phyloP scores from a whole-genome alignment of 192 early-diverging fungal species.

The Coemansia sp. region DNA sequence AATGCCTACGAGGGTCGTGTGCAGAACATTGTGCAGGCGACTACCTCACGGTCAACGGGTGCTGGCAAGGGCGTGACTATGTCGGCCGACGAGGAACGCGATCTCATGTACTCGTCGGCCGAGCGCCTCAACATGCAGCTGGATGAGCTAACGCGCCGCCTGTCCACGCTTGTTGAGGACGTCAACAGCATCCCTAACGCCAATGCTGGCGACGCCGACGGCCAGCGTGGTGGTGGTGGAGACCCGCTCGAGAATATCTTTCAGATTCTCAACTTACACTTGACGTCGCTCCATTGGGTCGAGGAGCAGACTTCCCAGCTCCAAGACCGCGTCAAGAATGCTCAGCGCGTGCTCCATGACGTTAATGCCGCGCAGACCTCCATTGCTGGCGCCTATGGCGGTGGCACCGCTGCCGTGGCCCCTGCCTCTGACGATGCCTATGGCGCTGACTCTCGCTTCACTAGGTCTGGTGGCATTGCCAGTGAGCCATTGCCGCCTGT shows the following conservation, averaged over 20 bases:
- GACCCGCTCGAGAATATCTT: conserved; percentile 74
- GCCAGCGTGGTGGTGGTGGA: conserved; percentile 9
- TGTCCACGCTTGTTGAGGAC: conserved; percentile 80
- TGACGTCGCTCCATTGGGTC: conserved; percentile 92
- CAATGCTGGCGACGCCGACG: conserved; percentile 17
- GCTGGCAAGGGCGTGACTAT: conserved; percentile 35
- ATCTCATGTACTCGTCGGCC: conserved; percentile 79
- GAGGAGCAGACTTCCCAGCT: conserved; percentile 57
- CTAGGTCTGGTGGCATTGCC: conserved; percentile 34
- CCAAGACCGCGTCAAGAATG: conserved; percentile 42
- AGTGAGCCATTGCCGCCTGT: conserved; percentile 32
- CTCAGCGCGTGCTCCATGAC: conserved; percentile 41
- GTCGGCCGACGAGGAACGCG: conserved; percentile 81
- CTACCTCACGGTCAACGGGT: conserved; percentile 51
- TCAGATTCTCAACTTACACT: conserved; percentile 86
- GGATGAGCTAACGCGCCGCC: conserved; percentile 77
- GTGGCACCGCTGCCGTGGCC: background rate
- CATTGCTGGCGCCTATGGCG: conserved; percentile 9
- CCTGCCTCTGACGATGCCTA: background rate
- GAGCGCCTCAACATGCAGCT: conserved; percentile 84
- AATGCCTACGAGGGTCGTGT: conserved; percentile 70
- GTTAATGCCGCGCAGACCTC: conserved; percentile 29
- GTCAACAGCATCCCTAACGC: conserved; percentile 63
- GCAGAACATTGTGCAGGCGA: conserved; percentile 53
- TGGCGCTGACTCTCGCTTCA: background rate